Base-by-base conservation (phyloP, 495 filamentous ascomycete genomes). In the Jackrogersella minutella region DNA sequence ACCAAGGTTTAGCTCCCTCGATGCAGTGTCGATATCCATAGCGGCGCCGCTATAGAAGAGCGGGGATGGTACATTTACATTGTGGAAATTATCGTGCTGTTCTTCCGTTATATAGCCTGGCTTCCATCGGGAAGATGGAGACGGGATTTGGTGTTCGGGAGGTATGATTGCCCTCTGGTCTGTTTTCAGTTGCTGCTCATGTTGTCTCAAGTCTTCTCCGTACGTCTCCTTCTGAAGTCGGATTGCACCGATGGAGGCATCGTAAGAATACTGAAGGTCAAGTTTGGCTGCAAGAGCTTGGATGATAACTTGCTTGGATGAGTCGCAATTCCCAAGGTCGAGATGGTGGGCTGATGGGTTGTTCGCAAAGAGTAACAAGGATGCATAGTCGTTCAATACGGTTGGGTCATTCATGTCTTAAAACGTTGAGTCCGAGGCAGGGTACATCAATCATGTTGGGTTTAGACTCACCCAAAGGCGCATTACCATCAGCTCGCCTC, bases 381-480 rank as follows among this genome's bases (percentile, higher is more conserved):
- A 46, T 16, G 43, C 37, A 34, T 65, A 61, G 8, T 61, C 50
- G 21, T 51, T 57, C n/a, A 70, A 44, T 9, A 58, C 47, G 11
- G 26, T 33, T 33, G 56, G 57, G 13, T 66, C 46, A 31, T 70
- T 66, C 67, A 61, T 66, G 19, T 66, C 67, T 66, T 61, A 4
- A 30, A 52, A 44, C 11, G 2, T 53, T 66, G 21, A 62, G 62
- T 56, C 37, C 16, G 37, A 54, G 41, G 16, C 33, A 47, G 19
- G 37, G 26, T 52, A 16, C 0, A 47, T 39, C 9, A n/a, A 11
- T 51, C 7, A 19, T 30, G 28, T 39, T 13, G 30, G 60, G 56
- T 58, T n/a, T 55, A 44, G 41, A 69, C 66, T 69, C 56, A 69
- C 66, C 60, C 31, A 64, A 60, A 13, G 60, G 33, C 28, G 34